These are phyloP conservation scores for Acer campestre DNA, from an alignment of 345 rosid species.

Conservation along the genomic window DNA sequence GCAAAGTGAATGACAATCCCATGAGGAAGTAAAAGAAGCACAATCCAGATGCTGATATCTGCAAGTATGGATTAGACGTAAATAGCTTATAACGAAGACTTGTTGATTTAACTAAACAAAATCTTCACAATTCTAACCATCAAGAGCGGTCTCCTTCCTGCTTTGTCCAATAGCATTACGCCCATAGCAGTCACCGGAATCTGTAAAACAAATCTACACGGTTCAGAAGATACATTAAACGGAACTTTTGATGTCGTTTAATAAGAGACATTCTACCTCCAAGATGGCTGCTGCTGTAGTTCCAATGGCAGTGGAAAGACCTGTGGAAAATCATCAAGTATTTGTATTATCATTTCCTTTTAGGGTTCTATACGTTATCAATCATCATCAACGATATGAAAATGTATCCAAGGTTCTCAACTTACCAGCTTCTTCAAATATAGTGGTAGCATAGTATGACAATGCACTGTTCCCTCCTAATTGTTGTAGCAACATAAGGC, in stretches of 20 bases:
- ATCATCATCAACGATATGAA: background rate
- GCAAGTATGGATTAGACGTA: conserved; percentile 4
- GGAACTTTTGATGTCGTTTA: background rate
- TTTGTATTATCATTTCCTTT: background rate
- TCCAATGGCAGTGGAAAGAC: conserved; percentile 36
- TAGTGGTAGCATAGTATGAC: conserved; percentile 41
- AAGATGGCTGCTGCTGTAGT: conserved; percentile 31
- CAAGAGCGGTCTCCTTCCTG: conserved; percentile 57
- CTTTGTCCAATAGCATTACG: conserved; percentile 45
- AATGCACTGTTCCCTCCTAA: conserved; percentile 52
- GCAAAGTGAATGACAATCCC: conserved; percentile 48
- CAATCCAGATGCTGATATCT: conserved; percentile 56
- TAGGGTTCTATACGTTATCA: background rate
- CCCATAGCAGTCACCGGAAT: conserved; percentile 32
- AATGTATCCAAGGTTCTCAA: background rate
- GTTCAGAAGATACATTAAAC: background rate
- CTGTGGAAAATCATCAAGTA: conserved; percentile 21
- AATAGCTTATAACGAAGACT: no score
- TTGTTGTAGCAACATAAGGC: conserved; percentile 66
- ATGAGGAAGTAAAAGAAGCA: conserved; percentile 35
- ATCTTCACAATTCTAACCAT: conserved; percentile 27
- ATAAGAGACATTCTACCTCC: conserved; percentile 24
- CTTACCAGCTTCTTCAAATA: conserved; percentile 60
- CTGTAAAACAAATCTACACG: conserved; percentile 24
- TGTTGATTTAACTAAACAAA: background rate